phyloP scores from a whole-genome alignment of 2,329 filamentous ascomycete genomes.

The Penicillium oxalicum region DNA sequence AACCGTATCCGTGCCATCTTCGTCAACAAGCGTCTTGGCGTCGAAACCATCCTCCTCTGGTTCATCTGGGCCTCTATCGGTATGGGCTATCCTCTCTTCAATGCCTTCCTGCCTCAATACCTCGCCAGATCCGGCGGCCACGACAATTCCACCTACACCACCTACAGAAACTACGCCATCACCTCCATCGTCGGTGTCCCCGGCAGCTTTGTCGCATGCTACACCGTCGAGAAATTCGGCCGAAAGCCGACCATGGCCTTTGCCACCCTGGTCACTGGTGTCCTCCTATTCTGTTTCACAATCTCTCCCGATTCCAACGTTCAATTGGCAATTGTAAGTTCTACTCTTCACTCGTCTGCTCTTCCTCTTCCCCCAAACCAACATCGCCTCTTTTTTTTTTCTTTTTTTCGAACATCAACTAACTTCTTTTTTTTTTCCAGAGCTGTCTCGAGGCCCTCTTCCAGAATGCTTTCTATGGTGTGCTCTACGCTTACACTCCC shows the following conservation, averaged over 20 bases:
- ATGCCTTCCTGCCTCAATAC: slow-evolving; percentile 81
- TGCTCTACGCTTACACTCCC: slow-evolving; percentile 54
- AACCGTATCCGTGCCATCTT: slow-evolving; percentile 62
- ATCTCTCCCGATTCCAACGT: slow-evolving; percentile 42
- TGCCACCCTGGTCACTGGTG: slow-evolving; percentile 46
- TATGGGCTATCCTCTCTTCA: slow-evolving; percentile 83
- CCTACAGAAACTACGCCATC: slow-evolving; percentile 77
- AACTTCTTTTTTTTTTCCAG: too few relatives aligned
- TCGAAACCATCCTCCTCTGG: slow-evolving; percentile 58
- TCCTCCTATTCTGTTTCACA: slow-evolving; percentile 53
- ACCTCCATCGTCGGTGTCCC: slow-evolving; percentile 70
- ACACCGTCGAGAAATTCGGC: slow-evolving; percentile 59
- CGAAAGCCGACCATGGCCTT: slow-evolving; percentile 54
- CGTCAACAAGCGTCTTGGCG: slow-evolving; percentile 40
- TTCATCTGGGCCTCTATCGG: slow-evolving; percentile 78
- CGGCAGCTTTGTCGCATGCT: slow-evolving; percentile 68
- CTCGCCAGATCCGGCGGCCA: slow-evolving; percentile 59
- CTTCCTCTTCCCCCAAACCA: too few relatives aligned
- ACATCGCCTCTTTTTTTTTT: too few relatives aligned
- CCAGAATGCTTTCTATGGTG: slow-evolving; percentile 53
- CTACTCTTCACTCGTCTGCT: too few relatives aligned
- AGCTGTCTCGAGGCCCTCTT: slow-evolving; percentile 51
- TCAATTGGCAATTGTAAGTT: slow-evolving; percentile 44
- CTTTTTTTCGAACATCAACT: too few relatives aligned
- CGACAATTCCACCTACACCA: slow-evolving; percentile 41